A percentile compares a stretch with the other conserved stretches of the same genome.
Conservation (phyloP, 345 rosid species). For the Geranium brycei region DNA sequence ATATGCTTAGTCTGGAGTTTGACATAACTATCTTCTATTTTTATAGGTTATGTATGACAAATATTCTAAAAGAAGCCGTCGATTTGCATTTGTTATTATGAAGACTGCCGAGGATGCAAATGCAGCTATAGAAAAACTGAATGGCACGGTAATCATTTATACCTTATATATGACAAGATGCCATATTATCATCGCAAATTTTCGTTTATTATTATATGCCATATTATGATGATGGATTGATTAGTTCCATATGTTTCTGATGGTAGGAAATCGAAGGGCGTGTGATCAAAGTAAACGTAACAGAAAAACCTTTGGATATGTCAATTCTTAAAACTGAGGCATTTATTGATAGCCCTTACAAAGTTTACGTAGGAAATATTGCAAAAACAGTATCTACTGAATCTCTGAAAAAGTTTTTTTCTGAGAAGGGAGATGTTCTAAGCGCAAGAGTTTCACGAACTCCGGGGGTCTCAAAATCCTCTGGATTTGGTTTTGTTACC, state of each 20-base stretch:
- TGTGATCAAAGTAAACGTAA: conserved; percentile 68
- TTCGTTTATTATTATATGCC: too few species aligned
- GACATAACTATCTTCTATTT: conserved; percentile 1
- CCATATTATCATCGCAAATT: background rate
- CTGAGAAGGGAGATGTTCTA: conserved; percentile 62
- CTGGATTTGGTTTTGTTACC: conserved; percentile 71
- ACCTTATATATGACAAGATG: background rate
- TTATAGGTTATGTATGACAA: conserved; percentile 75
- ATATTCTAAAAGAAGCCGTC: conserved; percentile 61
- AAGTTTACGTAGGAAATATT: conserved; percentile 83
- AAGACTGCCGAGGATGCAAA: conserved; percentile 74
- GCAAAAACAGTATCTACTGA: conserved; percentile 67
- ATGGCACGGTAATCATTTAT: conserved; percentile 48
- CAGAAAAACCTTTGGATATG: conserved; percentile 59
- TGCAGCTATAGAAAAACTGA: conserved; percentile 65
- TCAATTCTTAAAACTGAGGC: conserved; percentile 54
- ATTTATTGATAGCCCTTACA: conserved; percentile 52
- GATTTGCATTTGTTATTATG: conserved; percentile 82
- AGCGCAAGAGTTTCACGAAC: conserved; percentile 73
- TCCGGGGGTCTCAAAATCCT: conserved; percentile 79
- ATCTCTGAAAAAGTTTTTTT: conserved; percentile 44
- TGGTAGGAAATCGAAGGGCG: conserved; percentile 67
- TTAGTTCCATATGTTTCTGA: background rate
- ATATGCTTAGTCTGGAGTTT: background rate
- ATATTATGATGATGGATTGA: background rate